Conservation (phyloP, 2,329 filamentous ascomycete species). For the Blastomyces percursus region DNA sequence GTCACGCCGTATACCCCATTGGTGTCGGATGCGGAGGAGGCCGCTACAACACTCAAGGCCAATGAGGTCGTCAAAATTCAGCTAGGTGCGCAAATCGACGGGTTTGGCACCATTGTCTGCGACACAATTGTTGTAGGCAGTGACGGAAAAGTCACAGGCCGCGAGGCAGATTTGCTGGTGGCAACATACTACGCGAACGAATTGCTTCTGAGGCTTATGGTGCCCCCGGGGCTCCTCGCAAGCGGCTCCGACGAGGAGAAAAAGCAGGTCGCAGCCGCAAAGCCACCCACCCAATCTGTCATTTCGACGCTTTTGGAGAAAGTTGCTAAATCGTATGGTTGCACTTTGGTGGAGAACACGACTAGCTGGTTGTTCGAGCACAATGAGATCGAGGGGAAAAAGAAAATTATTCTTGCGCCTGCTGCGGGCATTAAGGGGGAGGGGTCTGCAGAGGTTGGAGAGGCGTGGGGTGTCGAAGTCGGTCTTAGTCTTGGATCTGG, state of each 20-base stretch:
- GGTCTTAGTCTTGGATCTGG: constrained; percentile 81
- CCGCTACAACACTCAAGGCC: constrained; percentile 64
- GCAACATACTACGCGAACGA: constrained; percentile 95
- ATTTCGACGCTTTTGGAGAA: constrained; percentile 85
- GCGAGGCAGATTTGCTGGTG: constrained; percentile 74
- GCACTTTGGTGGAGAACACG: constrained; percentile 91
- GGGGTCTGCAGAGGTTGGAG: constrained; percentile 73
- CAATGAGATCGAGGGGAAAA: constrained; percentile 95
- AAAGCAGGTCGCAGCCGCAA: constrained; percentile 73
- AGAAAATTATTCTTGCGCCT: constrained; percentile 85
- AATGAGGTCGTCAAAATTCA: constrained; percentile 94
- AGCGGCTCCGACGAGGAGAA: constrained; percentile 87
- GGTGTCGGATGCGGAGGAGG: constrained; percentile 74
- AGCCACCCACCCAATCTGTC: constrained; percentile 71
- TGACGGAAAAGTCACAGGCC: constrained; percentile 58
- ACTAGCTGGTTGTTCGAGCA: constrained; percentile 94
- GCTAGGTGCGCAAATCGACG: constrained; percentile 96
- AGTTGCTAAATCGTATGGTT: constrained; percentile 80
- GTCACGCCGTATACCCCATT: constrained; percentile 96
- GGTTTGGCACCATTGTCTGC: constrained; percentile 91
- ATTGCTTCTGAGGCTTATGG: constrained; percentile 77
- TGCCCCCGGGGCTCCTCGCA: constrained; percentile 77
- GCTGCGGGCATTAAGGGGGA: constrained; percentile 84
- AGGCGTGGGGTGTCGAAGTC: constrained; percentile 97
- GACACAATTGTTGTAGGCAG: constrained; percentile 73